Conservation (phyloP, 2,329 filamentous ascomycete genomes). For the Chalaropsis thielavioides region DNA sequence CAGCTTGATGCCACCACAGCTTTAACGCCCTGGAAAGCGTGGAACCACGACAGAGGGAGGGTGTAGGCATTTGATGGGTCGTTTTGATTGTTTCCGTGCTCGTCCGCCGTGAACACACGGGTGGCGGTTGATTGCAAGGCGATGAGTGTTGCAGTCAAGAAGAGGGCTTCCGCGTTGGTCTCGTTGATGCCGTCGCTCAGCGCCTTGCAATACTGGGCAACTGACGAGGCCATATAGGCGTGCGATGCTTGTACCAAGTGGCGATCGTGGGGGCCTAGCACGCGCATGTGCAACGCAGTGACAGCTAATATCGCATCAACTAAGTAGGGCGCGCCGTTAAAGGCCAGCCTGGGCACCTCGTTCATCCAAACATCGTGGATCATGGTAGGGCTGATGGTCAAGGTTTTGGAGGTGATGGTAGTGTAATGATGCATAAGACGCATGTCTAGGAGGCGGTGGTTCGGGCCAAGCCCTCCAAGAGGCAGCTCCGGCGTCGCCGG, state of each 20-base stretch:
- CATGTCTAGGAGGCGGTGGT: conserved; percentile 39
- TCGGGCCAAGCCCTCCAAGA: conserved; percentile 16
- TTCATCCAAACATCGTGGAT: conserved; percentile 45
- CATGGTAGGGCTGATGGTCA: conserved; percentile 38
- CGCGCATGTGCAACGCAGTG: conserved; percentile 47
- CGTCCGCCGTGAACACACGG: conserved; percentile 46
- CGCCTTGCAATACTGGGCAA: conserved; percentile 44
- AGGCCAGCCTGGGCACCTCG: conserved; percentile 46
- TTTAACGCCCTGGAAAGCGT: conserved; percentile 53
- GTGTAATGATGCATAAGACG: conserved; percentile 52
- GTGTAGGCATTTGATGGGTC: conserved; percentile 35
- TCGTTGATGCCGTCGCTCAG: conserved; percentile 43
- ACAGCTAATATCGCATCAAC: conserved; percentile 51
- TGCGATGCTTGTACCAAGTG: conserved; percentile 48
- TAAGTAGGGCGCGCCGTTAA: conserved; percentile 42
- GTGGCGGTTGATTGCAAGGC: conserved; percentile 52
- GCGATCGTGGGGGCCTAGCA: conserved; percentile 41
- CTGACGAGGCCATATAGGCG: conserved; percentile 48
- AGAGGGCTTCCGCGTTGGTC: conserved; percentile 47
- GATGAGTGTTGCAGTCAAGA: conserved; percentile 48
- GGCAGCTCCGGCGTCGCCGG: conserved; percentile 21
- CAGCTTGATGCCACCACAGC: conserved; percentile 49
- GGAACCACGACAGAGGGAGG: conserved; percentile 50
- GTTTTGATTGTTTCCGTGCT: conserved; percentile 27
- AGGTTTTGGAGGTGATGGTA: conserved; percentile 43